Conservation (phyloP, 2,329 filamentous ascomycete species). For the Zelopaecilomyces penicillatus region DNA sequence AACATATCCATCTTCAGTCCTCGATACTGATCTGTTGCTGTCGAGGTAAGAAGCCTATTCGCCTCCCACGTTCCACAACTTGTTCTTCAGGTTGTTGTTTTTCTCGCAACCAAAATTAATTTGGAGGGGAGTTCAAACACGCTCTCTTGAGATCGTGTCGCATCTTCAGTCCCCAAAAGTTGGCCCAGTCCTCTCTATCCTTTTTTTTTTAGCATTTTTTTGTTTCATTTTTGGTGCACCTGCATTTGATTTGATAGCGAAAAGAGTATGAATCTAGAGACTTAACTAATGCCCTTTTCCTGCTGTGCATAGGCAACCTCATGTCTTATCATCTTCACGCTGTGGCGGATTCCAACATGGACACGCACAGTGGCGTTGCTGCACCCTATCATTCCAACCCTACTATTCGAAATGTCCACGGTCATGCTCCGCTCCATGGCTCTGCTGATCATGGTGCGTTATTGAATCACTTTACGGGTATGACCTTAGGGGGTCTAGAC, state of each 20-base stretch:
- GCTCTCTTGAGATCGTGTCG: too few relatives aligned
- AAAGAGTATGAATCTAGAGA: too few relatives aligned
- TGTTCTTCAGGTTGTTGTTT: too few relatives aligned
- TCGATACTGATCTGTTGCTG: slow-evolving; percentile 25
- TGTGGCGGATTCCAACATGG: slow-evolving; percentile 25
- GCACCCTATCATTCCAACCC: slow-evolving; percentile 23
- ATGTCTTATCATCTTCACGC: slow-evolving; percentile 28
- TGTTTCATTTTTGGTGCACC: too few relatives aligned
- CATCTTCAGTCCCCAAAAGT: too few relatives aligned
- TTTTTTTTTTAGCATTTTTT: background rate
- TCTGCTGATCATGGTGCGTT: slow-evolving; percentile 22
- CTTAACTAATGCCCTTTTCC: background rate
- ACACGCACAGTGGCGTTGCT: slow-evolving; percentile 23
- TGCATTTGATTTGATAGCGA: too few relatives aligned
- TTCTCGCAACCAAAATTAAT: too few relatives aligned
- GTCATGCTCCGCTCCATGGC: slow-evolving; percentile 21
- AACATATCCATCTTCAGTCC: slow-evolving; percentile 23
- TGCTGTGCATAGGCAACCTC: slow-evolving; percentile 12
- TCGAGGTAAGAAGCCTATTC: slow-evolving; percentile 17
- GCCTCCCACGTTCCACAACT: too few relatives aligned
- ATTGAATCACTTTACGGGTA: slow-evolving; percentile 27
- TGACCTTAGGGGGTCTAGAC: slow-evolving; percentile 29
- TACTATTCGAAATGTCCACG: slow-evolving; percentile 20
- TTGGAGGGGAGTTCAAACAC: too few relatives aligned
- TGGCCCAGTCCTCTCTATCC: background rate